Evolutionary conservation across 1,284 basidiomycete genomes (phyloP), one percentile per base, ranked within the genome.

Genomic region (Ustilago loliicola): DNA sequence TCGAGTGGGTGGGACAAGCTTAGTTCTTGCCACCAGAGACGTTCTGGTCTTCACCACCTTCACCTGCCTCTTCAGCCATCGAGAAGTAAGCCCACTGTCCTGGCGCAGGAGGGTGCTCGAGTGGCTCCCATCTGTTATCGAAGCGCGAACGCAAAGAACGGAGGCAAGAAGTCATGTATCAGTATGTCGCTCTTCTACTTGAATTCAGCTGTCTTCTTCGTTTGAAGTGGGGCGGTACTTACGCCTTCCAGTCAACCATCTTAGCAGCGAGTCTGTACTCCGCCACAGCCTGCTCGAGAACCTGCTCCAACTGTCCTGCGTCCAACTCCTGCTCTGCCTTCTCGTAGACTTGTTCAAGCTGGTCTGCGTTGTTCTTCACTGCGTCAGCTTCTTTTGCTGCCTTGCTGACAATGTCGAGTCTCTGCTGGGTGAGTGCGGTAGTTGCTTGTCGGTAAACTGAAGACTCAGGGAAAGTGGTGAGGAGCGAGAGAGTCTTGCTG

Each of bases 231-330:
- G 61, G n/a, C n/a, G n/a, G 62, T 21, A 93, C 94, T 88, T 87
- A 99, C 96, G 93, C 91, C 89, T 98, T 97, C 94, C 94, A 98
- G 86, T 96, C 93, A 27, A 92, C 86, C 93, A 98, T 94, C 88
- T 94, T 94, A 42, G 89, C 89, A 1, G 90, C 93, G 51, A 98
- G 88, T 58, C 88, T 89, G 68, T 94, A 88, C 88, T 99, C 96
- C 79, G 93, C 92, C 80, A 92, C 87, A 3, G 95, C 96, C 87
- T 94, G 91, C 81, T 91, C 89, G 74, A 99, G 83, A 42, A 93
- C 90, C 87, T 95, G 91, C 88, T 96, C 94, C 61, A 95, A 92
- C 56, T 79, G 64, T 25, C 83, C 83, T 3, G 60, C 60, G 32
- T 86, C 83, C 50, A 86, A 83, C 80, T 88, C 85, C 23, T 85